phyloP scores from a whole-genome alignment of 331 rosid species.

The Dryas integrifolia region DNA sequence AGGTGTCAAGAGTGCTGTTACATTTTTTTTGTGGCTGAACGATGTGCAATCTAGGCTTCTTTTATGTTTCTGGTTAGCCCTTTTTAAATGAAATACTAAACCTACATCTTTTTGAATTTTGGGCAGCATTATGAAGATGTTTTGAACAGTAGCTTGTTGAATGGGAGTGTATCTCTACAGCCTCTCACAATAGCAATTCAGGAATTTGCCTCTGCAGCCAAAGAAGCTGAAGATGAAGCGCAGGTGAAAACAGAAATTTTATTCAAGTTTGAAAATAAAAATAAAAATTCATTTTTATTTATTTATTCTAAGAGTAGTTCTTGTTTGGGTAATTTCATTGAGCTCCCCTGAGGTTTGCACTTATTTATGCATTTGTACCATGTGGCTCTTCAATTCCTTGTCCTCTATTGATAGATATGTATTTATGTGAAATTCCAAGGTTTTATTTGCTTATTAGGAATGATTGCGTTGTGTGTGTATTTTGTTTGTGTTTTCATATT shows the following conservation, averaged over 20 bases:
- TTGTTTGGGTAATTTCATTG: background rate
- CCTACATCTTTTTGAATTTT: constrained; percentile 19
- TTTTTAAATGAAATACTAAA: background rate
- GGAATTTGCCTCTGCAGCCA: constrained; percentile 66
- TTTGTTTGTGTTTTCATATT: too few species aligned
- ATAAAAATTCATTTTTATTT: background rate
- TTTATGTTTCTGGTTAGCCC: background rate
- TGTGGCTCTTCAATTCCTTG: too few species aligned
- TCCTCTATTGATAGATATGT: too few species aligned
- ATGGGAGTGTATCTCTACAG: constrained; percentile 42
- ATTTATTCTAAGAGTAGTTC: background rate
- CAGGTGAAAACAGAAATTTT: constrained; percentile 36
- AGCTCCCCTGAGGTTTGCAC: too few species aligned
- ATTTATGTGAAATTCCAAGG: too few species aligned
- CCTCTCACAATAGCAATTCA: constrained; percentile 55
- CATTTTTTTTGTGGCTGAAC: background rate
- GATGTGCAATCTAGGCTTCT: background rate
- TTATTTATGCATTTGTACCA: too few species aligned
- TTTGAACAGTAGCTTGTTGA: constrained; percentile 45
- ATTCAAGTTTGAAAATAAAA: background rate
- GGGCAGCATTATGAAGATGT: constrained; percentile 50
- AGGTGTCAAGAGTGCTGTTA: too few species aligned
- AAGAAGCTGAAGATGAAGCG: constrained; percentile 54
- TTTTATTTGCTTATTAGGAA: too few species aligned
- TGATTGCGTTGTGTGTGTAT: too few species aligned